Evolutionary conservation across 2,329 filamentous ascomycete species (phyloP).

Genomic region (Aaosphaeria pasadenensis): DNA sequence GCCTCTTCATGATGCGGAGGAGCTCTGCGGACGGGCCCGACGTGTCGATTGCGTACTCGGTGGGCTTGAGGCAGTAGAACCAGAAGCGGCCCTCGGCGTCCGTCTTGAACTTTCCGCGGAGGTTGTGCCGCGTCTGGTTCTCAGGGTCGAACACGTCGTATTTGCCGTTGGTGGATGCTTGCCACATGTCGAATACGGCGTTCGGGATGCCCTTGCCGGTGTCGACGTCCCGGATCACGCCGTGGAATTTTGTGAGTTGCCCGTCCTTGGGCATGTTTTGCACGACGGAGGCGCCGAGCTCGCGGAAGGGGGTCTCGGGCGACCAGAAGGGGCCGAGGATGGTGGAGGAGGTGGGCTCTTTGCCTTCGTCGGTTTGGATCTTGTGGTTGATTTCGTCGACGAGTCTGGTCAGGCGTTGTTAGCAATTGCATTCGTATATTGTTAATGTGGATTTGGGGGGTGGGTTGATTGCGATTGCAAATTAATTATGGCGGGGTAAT

Average conservation of each 20-base stretch:
- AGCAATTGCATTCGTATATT: constrained; percentile 1
- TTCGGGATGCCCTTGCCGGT: constrained; percentile 60
- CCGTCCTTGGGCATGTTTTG: constrained; percentile 57
- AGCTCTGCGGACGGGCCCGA: constrained; percentile 51
- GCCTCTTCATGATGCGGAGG: constrained; percentile 50
- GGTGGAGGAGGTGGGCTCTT: constrained; percentile 63
- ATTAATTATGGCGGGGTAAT: no score
- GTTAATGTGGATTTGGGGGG: not conserved
- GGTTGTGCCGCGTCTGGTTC: constrained; percentile 65
- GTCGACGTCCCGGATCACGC: constrained; percentile 57
- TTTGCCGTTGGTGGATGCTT: constrained; percentile 67
- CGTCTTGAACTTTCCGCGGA: constrained; percentile 68
- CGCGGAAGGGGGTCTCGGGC: constrained; percentile 65
- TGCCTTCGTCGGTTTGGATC: constrained; percentile 54
- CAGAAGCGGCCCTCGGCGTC: constrained; percentile 63
- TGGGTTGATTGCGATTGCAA: not conserved
- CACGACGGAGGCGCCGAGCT: constrained; percentile 61
- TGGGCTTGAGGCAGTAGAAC: constrained; percentile 69
- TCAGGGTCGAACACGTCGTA: constrained; percentile 70
- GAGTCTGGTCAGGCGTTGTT: constrained; percentile 38
- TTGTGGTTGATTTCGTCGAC: constrained; percentile 62
- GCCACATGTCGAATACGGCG: constrained; percentile 71
- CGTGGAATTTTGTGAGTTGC: constrained; percentile 62
- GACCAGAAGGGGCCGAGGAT: constrained; percentile 70
- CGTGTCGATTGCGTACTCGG: constrained; percentile 64